Base-by-base conservation (phyloP, 169 alveolate genomes). In the Plasmodium vivax region DNA sequence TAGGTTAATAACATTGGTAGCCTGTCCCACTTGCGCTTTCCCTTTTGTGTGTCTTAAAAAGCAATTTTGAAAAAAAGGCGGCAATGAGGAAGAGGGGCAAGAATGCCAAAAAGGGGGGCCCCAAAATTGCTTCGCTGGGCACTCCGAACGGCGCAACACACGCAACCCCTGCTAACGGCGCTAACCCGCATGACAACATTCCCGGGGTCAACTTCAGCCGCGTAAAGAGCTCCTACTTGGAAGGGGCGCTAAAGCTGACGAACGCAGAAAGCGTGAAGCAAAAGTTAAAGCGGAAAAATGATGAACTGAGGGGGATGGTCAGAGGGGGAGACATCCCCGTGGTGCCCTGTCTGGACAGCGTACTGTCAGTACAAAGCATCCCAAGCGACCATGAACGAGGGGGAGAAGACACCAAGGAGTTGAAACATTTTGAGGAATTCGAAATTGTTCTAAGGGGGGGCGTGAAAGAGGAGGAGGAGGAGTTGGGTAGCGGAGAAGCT, bases 141-240 rank as follows among this genome's bases (percentile, higher is more conserved):
- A 51, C 62, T 51, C 0, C 45, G 45, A 38, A 38, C 45, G 45
- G 10, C 45, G 45, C 45, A 38, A 38, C 45, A 6, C 8, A 0
- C 45, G 45, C 8, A 38, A 38, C 45, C 45, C 45, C 45, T 8
- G 62, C 27, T 51, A 12, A 51, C 62, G 62, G 9, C 62, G 62
- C 7, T 23, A 51, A 51, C 62, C 62, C 62, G 16, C 62, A 16
- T 51, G 62, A 7, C 62, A 51, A 51, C 14, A 38, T 83, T 82
- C 41, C 43, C 9, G 74, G 54, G 43, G 77, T 84, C 30, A 41
- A 84, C 32, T 85, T 85, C 72, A 36, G 47, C 32, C 51, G 77
- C n/a, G 32, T 85, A 54, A 85, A 85, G 51, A 85, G 93, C 45
- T 85, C 93, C 32, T 85, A 77, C 47, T 47, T 85, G 41, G 93